Evolutionary conservation across 1,284 basidiomycete species (phyloP).

Genomic region (Amylostereum chailletii): DNA sequence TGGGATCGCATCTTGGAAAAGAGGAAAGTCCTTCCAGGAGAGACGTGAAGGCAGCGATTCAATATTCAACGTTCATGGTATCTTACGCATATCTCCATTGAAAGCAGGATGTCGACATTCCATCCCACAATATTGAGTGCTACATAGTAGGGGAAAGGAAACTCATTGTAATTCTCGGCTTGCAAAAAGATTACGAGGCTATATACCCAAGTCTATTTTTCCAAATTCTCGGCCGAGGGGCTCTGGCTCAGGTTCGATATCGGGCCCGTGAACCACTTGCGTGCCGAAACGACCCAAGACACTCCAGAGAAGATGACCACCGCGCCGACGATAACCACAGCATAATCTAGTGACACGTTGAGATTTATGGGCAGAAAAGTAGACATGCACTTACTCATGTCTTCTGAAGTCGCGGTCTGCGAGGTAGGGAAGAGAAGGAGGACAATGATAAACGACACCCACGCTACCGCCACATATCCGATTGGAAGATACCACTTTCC

Average conservation of each 20-base stretch:
- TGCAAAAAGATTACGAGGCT: too few relatives aligned
- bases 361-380: conserved; percentile 1
- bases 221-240: conserved; percentile 13
- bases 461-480: conserved; percentile 50
- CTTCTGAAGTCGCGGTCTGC: conserved; percentile 30
- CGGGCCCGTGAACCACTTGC: conserved; percentile 64
- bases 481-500: conserved; percentile 54
- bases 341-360: conserved; percentile 38
- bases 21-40: conserved; percentile 19
- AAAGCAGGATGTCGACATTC: too few relatives aligned
- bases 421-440: conserved; percentile 52
- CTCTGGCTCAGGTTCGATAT: conserved; percentile 35
- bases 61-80: not conserved
- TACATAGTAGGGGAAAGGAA: too few relatives aligned
- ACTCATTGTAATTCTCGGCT: too few relatives aligned
- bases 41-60: conserved; percentile 1
- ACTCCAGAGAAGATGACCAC: conserved; percentile 56
- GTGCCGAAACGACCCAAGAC: conserved; percentile 61
- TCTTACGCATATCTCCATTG: not conserved
- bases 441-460: conserved; percentile 56
- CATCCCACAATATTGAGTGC: too few relatives aligned
- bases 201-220: not conserved
- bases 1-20: conserved; percentile 39
- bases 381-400: conserved; percentile 41
- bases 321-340: conserved; percentile 54